These are phyloP conservation scores for Haplosporangium sp. DNA, from an alignment of 371 early-diverging fungal species.

Conservation along the genomic window DNA sequence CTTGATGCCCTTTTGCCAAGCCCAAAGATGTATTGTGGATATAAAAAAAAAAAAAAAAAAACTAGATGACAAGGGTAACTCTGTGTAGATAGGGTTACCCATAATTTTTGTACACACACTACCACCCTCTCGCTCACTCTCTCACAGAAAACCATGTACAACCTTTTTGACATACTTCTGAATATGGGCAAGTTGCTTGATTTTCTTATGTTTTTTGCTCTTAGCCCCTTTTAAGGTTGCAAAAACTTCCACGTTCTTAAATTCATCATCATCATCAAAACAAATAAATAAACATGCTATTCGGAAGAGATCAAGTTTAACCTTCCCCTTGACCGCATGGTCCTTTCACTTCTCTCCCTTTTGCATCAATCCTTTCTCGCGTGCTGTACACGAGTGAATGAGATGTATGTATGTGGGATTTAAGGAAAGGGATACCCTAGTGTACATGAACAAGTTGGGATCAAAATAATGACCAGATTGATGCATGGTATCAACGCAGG, in stretches of 20 bases:
- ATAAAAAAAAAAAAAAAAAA: too few species aligned
- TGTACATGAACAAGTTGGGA: too few species aligned
- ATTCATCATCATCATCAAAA: background rate
- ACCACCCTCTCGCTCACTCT: too few species aligned
- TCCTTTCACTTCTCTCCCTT: background rate
- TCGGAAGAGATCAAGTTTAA: background rate
- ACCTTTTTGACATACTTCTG: background rate
- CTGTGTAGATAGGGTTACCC: too few species aligned
- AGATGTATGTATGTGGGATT: too few species aligned
- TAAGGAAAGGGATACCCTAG: too few species aligned
- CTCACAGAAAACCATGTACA: background rate
- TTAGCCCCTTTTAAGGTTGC: background rate
- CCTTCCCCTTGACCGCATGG: slow-evolving; percentile 7
- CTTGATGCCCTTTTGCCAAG: too few species aligned
- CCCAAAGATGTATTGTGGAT: too few species aligned
- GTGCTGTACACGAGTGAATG: background rate
- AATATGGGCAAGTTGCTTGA: background rate
- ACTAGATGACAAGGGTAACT: too few species aligned
- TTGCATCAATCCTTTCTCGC: background rate
- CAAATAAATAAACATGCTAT: background rate
- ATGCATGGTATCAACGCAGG: background rate
- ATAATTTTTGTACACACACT: background rate
- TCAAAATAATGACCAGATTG: too few species aligned
- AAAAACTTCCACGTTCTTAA: background rate
- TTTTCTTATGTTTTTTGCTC: background rate